These are phyloP conservation scores for Chaetomium tenue DNA, from an alignment of 495 filamentous ascomycete genomes.

Conservation along the genomic window DNA sequence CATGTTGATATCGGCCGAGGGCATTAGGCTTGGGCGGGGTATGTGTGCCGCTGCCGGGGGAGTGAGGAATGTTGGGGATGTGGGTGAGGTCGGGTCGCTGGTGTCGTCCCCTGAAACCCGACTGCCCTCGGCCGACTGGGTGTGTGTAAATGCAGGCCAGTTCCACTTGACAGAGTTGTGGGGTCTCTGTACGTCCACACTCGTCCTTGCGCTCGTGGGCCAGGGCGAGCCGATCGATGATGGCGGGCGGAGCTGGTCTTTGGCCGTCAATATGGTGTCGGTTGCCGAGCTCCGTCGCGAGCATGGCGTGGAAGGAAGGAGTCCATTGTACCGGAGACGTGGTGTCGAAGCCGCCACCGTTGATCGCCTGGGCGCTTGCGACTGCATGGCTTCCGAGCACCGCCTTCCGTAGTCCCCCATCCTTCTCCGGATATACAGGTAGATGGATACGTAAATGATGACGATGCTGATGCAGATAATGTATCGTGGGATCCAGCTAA, in stretches of 20 bases:
- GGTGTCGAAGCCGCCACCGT: conserved; percentile 33
- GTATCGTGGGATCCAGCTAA: conserved; percentile 73
- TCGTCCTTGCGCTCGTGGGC: conserved; percentile 12
- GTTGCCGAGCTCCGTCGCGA: conserved; percentile 32
- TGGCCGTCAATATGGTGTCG: conserved; percentile 28
- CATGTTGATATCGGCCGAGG: not conserved
- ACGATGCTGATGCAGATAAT: conserved; percentile 61
- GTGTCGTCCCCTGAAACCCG: conserved; percentile 23
- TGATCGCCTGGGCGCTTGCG: not conserved
- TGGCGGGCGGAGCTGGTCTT: conserved; percentile 31
- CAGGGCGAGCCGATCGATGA: conserved; percentile 36
- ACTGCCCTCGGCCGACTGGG: conserved; percentile 9
- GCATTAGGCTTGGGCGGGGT: not conserved
- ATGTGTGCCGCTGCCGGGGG: conserved; percentile 24
- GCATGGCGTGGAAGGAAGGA: conserved; percentile 38
- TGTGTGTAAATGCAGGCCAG: conserved; percentile 35
- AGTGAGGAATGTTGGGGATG: not conserved
- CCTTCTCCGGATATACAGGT: conserved; percentile 57
- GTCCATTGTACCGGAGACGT: conserved; percentile 41
- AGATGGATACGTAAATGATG: conserved; percentile 62
- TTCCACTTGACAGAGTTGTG: conserved; percentile 39
- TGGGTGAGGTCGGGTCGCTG: conserved; percentile 18
- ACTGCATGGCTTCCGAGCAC: conserved; percentile 26
- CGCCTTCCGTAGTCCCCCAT: conserved; percentile 36
- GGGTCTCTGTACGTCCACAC: not conserved